Evolutionary conservation across 495 filamentous ascomycete species (phyloP), one percentile per base, ranked within the genome.

Genomic region (Penicillium flavigenum): DNA sequence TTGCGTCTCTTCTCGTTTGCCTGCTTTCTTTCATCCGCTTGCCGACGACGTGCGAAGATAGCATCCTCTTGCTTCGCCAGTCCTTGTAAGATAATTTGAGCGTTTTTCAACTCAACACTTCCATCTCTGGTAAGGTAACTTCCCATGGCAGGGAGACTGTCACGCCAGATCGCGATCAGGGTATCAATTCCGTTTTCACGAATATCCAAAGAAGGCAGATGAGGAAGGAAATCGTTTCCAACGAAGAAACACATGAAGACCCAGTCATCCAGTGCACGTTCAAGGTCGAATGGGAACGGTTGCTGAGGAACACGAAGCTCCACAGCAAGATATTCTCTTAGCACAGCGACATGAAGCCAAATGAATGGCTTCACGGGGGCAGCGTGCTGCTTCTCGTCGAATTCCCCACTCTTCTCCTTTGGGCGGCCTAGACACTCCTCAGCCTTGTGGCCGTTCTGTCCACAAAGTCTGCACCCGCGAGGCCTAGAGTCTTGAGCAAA

Each of bases 171-270:
- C 7, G 90, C 86, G 51, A 92, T 95, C 45, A 99, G 79, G 1
- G 91, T 96, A 66, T 99, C 92, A 69, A 99, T 98, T 27, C 93
- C 95, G 69, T 96, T 88, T 65, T 99, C 94, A 60, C 93, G 84
- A 69, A 99, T 98, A 71, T 98, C 94, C 56, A 99, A 80, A 68
- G 92, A 95, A 22, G 94, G 94, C 55, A 99, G 76, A 79, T 99
- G 94, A 45, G 94, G 94, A 62, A 99, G 78, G 76, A 99, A 99
- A 78, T 99, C 95, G 70, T 99, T 99, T 62, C 94, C 94, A 57
- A 99, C 94, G 70, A 99, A 99, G 75, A 96, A 99, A 78, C 94
- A 99, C 93, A 99, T 96, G 73, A 99, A 99, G 16, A 99, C 91
- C 94, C 95, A 98, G 72, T 99, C 94, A 76, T 99, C 94, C 53